A percentile compares a stretch with the other conserved stretches of the same genome.
phyloP scores from a whole-genome alignment of 2,329 filamentous ascomycete genomes.

The Colletotrichum graminicola region DNA sequence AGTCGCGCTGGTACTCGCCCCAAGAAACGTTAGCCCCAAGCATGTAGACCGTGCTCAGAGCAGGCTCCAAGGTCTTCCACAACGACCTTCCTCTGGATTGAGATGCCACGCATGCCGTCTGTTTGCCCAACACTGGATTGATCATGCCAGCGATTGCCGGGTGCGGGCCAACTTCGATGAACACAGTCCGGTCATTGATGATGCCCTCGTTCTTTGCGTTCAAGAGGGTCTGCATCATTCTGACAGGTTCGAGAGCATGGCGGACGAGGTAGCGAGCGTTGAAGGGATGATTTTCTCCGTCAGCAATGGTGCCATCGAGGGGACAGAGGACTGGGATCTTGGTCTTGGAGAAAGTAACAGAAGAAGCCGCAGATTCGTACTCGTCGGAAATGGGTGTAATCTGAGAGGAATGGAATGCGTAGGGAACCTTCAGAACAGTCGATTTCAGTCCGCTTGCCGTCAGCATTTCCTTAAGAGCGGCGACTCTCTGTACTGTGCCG shows the following conservation, averaged over 20 bases:
- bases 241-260: conserved; percentile 73
- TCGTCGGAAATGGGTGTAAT: conserved; percentile 59
- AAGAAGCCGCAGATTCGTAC: conserved; percentile 23
- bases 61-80: too few species aligned
- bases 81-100: too few species aligned
- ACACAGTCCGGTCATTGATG: conserved; percentile 72
- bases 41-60: too few species aligned
- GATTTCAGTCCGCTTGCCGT: too few species aligned
- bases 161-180: conserved; percentile 78
- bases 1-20: conserved; percentile 51
- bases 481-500: too few species aligned
- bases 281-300: conserved; percentile 58
- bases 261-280: conserved; percentile 69
- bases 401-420: conserved; percentile 66
- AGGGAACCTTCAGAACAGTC: conserved; percentile 64
- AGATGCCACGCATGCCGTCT: conserved; percentile 47
- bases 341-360: conserved; percentile 66
- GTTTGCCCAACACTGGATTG: conserved; percentile 69
- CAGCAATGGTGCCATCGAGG: conserved; percentile 47
- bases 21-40: too few species aligned
- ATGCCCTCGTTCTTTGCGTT: conserved; percentile 58
- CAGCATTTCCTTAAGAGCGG: too few species aligned
- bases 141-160: conserved; percentile 73
- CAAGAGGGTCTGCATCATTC: conserved; percentile 70
- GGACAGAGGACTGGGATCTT: too few species aligned